A percentile compares a stretch with the other conserved stretches of the same genome.
These are phyloP conservation scores for Aspergillus aculeatinus DNA, from an alignment of 2,329 filamentous ascomycete species.

Conservation along the genomic window DNA sequence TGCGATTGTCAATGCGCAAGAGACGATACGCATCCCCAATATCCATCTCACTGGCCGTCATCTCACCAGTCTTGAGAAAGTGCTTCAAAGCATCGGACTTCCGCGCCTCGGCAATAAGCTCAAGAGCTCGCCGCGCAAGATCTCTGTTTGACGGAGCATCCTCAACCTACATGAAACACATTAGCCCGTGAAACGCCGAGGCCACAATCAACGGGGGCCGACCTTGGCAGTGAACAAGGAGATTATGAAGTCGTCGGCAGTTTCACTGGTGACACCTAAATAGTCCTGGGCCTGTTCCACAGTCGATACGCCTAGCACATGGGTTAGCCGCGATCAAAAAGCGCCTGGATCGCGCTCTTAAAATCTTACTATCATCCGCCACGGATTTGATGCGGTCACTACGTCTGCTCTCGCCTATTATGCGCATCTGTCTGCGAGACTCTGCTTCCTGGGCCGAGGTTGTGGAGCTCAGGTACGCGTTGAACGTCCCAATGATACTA, in stretches of 20 bases:
- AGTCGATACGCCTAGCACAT: slow-evolving; percentile 53
- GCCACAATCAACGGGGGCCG: slow-evolving; percentile 8
- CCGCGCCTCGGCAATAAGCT: slow-evolving; percentile 58
- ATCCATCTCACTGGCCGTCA: slow-evolving; percentile 54
- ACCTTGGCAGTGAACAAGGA: slow-evolving; percentile 60
- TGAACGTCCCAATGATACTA: slow-evolving; percentile 62
- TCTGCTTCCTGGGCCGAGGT: slow-evolving; percentile 52
- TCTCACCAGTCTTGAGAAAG: slow-evolving; percentile 55
- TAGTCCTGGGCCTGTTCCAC: slow-evolving; percentile 64
- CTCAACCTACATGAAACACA: slow-evolving; percentile 39
- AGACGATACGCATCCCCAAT: slow-evolving; percentile 53
- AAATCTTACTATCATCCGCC: slow-evolving; percentile 54
- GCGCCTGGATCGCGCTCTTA: background rate
- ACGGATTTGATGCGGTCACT: slow-evolving; percentile 60
- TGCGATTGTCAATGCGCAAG: slow-evolving; percentile 54
- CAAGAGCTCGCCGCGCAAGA: slow-evolving; percentile 55
- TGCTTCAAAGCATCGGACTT: slow-evolving; percentile 55
- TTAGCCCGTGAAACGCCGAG: slow-evolving; percentile 8
- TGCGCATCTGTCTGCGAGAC: slow-evolving; percentile 55
- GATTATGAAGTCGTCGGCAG: slow-evolving; percentile 58
- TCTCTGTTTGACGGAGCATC: slow-evolving; percentile 53
- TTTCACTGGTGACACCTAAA: slow-evolving; percentile 53
- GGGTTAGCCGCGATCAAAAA: background rate
- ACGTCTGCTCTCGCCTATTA: slow-evolving; percentile 58
- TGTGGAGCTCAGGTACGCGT: slow-evolving; percentile 57